Conservation (phyloP, 805 yeast species). For the Torulaspora quercuum region DNA sequence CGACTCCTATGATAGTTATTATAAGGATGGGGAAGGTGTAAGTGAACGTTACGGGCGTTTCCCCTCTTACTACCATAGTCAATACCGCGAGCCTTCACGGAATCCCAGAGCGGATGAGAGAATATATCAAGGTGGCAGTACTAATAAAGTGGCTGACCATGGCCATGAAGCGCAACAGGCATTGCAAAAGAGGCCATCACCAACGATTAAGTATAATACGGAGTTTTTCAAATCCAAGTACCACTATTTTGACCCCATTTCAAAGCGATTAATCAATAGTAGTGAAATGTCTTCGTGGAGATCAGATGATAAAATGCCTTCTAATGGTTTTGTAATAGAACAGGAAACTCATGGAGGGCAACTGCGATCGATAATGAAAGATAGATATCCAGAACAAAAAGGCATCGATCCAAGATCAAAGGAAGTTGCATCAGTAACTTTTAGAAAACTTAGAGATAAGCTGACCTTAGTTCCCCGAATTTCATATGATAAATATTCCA, state of each 20-base stretch:
- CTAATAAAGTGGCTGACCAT: slow-evolving; percentile 1
- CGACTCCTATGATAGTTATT: slow-evolving; percentile 2
- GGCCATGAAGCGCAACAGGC: background rate
- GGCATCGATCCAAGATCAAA: slow-evolving; percentile 30
- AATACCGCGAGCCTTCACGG: background rate
- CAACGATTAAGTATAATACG: slow-evolving; percentile 23
- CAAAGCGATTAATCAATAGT: slow-evolving; percentile 22
- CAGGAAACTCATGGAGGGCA: slow-evolving; percentile 20
- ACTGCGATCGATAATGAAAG: slow-evolving; percentile 19
- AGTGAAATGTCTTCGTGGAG: slow-evolving; percentile 30
- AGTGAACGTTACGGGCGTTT: too few relatives aligned
- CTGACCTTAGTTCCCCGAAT: slow-evolving; percentile 29
- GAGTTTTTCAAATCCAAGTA: slow-evolving; percentile 26
- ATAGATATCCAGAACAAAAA: slow-evolving; percentile 20
- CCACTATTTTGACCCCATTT: slow-evolving; percentile 32
- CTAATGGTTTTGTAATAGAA: slow-evolving; percentile 26
- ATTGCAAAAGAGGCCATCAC: slow-evolving; percentile 21
- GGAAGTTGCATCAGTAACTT: slow-evolving; percentile 5
- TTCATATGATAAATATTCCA: slow-evolving; percentile 63
- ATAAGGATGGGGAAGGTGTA: slow-evolving; percentile 4
- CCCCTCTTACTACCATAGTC: background rate
- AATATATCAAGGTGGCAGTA: background rate
- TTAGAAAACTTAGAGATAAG: slow-evolving; percentile 19
- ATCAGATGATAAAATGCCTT: slow-evolving; percentile 21
- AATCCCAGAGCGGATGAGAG: background rate